A percentile compares a stretch with the other conserved stretches of the same genome.
Evolutionary conservation across 1,139 yeast species (phyloP).

Genomic region (Casaregolazyma suthepensis): DNA sequence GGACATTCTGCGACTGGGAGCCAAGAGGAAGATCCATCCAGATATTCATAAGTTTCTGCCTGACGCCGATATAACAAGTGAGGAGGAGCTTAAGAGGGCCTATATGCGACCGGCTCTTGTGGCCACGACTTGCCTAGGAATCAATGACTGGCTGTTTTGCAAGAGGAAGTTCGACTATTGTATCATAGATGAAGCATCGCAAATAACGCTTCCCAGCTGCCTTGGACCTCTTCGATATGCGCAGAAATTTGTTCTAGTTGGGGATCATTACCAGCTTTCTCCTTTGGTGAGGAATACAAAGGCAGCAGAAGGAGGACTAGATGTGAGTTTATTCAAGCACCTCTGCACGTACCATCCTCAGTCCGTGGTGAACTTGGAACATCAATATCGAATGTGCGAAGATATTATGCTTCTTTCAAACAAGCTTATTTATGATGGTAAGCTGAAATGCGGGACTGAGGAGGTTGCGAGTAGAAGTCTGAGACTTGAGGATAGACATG

Average conservation of each 20-base stretch:
- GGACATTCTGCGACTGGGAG: slow-evolving; percentile 38
- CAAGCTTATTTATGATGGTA: slow-evolving; percentile 66
- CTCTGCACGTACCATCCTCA: slow-evolving; percentile 68
- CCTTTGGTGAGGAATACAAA: slow-evolving; percentile 65
- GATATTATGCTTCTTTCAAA: slow-evolving; percentile 85
- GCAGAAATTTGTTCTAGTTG: slow-evolving; percentile 79
- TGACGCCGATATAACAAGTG: slow-evolving; percentile 19
- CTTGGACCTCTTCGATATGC: slow-evolving; percentile 80
- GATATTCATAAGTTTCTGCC: slow-evolving; percentile 53
- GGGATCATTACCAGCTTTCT: slow-evolving; percentile 90
- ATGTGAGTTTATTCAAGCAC: slow-evolving; percentile 66
- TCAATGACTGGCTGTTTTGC: slow-evolving; percentile 48
- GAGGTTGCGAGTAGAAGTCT: slow-evolving; percentile 55
- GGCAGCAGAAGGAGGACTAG: slow-evolving; percentile 54
- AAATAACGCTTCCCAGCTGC: slow-evolving; percentile 83
- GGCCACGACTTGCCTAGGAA: slow-evolving; percentile 83
- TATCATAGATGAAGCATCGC: slow-evolving; percentile 95
- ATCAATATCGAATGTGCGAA: slow-evolving; percentile 88
- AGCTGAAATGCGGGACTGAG: slow-evolving; percentile 67
- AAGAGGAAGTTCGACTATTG: slow-evolving; percentile 77
- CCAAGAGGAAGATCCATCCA: slow-evolving; percentile 49
- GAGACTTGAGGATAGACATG: slow-evolving; percentile 26
- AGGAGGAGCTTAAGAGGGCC: slow-evolving; percentile 19
- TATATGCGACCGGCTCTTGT: slow-evolving; percentile 64
- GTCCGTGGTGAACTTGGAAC: slow-evolving; percentile 64